These are phyloP conservation scores for Neoarthrinium moseri DNA, from an alignment of 2,329 filamentous ascomycete species.

Conservation along the genomic window DNA sequence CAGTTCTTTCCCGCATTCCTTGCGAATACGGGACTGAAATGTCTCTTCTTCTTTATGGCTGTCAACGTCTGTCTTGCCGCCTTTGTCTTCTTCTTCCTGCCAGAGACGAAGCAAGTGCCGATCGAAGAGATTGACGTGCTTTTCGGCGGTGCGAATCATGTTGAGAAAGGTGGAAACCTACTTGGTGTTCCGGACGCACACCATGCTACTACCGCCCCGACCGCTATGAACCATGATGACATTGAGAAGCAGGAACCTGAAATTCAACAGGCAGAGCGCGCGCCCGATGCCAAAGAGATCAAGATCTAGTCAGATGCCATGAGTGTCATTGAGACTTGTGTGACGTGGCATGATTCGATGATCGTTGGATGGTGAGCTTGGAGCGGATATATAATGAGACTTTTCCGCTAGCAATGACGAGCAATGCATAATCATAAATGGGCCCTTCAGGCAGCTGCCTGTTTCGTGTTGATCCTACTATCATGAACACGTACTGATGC, in stretches of 20 bases:
- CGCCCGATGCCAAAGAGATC: too few relatives aligned
- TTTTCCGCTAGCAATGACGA: too few relatives aligned
- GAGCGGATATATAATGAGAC: too few relatives aligned
- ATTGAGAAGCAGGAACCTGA: not conserved
- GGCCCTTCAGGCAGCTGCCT: too few relatives aligned
- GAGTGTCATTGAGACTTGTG: too few relatives aligned
- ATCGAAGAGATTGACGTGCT: conserved; percentile 57
- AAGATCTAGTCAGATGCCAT: too few relatives aligned
- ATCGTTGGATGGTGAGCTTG: too few relatives aligned
- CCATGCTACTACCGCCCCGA: not conserved
- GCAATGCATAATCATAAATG: too few relatives aligned
- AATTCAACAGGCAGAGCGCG: not conserved
- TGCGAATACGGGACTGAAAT: conserved; percentile 48
- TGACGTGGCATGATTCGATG: too few relatives aligned
- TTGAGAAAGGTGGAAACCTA: conserved; percentile 44
- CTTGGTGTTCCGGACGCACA: not conserved
- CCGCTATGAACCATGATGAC: too few relatives aligned
- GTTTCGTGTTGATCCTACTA: too few relatives aligned
- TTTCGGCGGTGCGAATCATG: conserved; percentile 56
- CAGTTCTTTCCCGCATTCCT: conserved; percentile 71
- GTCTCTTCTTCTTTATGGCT: conserved; percentile 39
- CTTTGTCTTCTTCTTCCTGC: conserved; percentile 51
- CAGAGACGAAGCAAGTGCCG: conserved; percentile 48
- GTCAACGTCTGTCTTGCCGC: conserved; percentile 46
- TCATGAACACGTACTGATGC: too few relatives aligned